Conservation (phyloP, 1,139 yeast genomes). For the Suhomyces yuchorum region DNA sequence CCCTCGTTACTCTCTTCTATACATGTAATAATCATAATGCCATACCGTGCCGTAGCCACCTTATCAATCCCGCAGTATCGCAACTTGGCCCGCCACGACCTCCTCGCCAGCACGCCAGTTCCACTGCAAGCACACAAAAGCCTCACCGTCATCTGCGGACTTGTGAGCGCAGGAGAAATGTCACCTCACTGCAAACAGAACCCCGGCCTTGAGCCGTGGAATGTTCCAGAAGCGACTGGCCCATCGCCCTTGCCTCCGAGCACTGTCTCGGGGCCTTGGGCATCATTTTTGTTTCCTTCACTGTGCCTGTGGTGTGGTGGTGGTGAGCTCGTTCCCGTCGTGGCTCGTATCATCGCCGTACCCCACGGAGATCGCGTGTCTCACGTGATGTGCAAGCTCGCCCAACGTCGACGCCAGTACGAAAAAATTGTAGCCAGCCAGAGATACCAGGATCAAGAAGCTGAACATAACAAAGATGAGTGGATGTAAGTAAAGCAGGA, state of each 20-base stretch:
- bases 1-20: not conserved
- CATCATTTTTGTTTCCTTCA: too few species aligned
- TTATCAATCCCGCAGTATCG: not conserved
- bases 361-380: conserved; percentile 1
- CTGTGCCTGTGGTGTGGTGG: not conserved
- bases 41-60: not conserved
- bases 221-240: not conserved
- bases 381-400: conserved; percentile 2
- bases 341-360: conserved; percentile 5
- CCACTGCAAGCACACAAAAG: not conserved
- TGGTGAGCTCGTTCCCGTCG: not conserved
- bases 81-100: not conserved
- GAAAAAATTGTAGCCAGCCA: conserved; percentile 9
- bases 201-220: not conserved
- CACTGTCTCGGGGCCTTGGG: too few species aligned
- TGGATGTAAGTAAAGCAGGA: conserved; percentile 27
- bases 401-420: conserved; percentile 12
- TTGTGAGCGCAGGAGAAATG: not conserved
- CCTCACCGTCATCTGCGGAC: not conserved
- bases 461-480: conserved; percentile 21
- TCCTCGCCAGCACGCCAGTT: not conserved
- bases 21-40: not conserved
- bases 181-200: not conserved
- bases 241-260: too few species aligned
- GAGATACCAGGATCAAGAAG: conserved; percentile 8